Evolutionary conservation across 2,329 filamentous ascomycete species (phyloP), one percentile per base, ranked within the genome.

Genomic region (Pseudogymnoascus sp.): DNA sequence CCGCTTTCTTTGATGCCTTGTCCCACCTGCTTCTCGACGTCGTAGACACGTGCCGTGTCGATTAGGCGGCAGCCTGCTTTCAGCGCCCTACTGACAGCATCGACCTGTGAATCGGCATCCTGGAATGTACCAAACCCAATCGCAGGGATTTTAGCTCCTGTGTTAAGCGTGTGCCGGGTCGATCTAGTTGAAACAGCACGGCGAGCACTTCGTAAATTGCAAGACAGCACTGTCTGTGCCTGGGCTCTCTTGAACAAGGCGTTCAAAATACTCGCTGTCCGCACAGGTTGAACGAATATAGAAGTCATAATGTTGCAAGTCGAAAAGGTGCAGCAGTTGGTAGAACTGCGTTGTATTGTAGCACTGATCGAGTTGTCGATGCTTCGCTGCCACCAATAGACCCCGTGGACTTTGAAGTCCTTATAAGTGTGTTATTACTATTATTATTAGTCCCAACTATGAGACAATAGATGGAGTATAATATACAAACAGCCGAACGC

Each of bases 61-160:
- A 78, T 76, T 4, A 73, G 72, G 0, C 76, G 71, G 47, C 72
- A 68, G 0, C 76, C 75, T 2, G 66, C 66, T n/a, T 47, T 23
- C 10, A 47, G 8, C 13, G 42, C 42, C 42, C 21, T 10, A 4
- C 19, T 23, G 71, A 73, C 72, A 8, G 69, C 68, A 4, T 65
- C 36, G 64, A 72, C 69, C 23, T 73, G 71, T 0, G 67, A 68
- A 60, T 71, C 71, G 1, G 69, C 66, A n/a, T 73, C 68, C 40
- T 74, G 69, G 40, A 73, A 74, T 4, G 70, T 73, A 0, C 72
- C 71, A 59, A 74, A 71, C 1, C 71, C 72, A n/a, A 74, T 67
- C 8, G 72, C 71, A 0, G 72, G 71, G 15, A 72, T 72, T 9
- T 64, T 66, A 4, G 67, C 67, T 9, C 71, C 70, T 0, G 68